Evolutionary conservation across 148 eudicot genomes (phyloP), one percentile per base, ranked within the genome.

Genomic region (Beta vulgaris): DNA sequence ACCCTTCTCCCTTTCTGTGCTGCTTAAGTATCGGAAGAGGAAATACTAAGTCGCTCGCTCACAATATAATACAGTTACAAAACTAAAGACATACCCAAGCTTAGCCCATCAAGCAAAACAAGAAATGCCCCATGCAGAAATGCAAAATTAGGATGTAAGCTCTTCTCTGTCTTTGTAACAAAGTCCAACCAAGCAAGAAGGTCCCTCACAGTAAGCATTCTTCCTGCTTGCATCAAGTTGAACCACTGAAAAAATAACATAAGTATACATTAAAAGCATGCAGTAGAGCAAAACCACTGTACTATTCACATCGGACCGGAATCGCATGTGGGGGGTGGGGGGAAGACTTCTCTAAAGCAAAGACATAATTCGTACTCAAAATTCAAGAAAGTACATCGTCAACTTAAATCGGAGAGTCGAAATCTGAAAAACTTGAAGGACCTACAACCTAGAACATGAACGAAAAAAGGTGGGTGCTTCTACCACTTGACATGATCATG

Each of bases 101-200:
- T 92, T 82, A 95, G 74, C 48, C 99, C 99, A 83, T 95, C 99
- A 46, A 92, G 94, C 87, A 92, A 83, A 75, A 92, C 89, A 67
- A 95, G 99, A 71, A 92, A 92, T 28, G 94, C 93, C 46, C 99
- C 99, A 84, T 95, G 99, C 75, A 90, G 43, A 73, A 89, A 86
- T 42, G 94, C 86, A 80, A 73, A 79, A 62, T 84, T 88, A 72
- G 94, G 89, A 10, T 68, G 67, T 69, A 95, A 86, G 76, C 73
- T 84, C 77, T 73, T 79, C 77, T 75, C 79, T 40, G 91, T 77
- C 69, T 81, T 84, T 63, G 84, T 73, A 42, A 95, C 82, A 81
- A 95, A 95, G 49, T 87, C 91, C 72, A 95, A 79, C 99, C 99
- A 95, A 53, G 99, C 90, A 73, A 92, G 88, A 76, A 95, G 96